Evolutionary conservation across 2,329 filamentous ascomycete genomes (phyloP).

Genomic region (Sordariomycetes sp.): DNA sequence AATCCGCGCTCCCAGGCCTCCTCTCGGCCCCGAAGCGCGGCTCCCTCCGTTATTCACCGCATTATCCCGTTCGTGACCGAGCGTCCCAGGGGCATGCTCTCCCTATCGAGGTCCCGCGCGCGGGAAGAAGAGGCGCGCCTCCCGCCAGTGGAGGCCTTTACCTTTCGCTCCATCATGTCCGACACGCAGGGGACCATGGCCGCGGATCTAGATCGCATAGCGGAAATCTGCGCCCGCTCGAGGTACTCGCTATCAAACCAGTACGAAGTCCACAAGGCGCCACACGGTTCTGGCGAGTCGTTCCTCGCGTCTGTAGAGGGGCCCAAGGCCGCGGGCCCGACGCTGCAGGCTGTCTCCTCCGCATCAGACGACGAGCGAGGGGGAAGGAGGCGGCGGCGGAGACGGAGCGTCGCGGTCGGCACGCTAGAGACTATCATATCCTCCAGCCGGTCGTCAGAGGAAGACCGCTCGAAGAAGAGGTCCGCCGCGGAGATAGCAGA

Average conservation of each 20-base stretch:
- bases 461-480: conserved; percentile 47
- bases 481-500: conserved; percentile 42
- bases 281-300: conserved; percentile 42
- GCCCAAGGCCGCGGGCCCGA: conserved; percentile 22
- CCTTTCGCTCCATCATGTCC: conserved; percentile 49
- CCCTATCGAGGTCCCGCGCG: background rate
- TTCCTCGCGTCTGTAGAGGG: conserved; percentile 23
- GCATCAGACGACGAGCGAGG: conserved; percentile 38
- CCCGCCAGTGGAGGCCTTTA: conserved; percentile 49
- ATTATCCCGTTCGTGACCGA: conserved; percentile 7
- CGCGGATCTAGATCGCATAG: conserved; percentile 49
- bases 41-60: conserved; percentile 10
- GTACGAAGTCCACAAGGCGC: conserved; percentile 51
- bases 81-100: conserved; percentile 18
- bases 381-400: conserved; percentile 26
- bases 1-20: conserved; percentile 8
- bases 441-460: conserved; percentile 49
- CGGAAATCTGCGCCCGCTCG: conserved; percentile 52
- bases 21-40: conserved; percentile 1
- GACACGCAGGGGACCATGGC: conserved; percentile 31
- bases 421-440: conserved; percentile 56
- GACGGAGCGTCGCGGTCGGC: conserved; percentile 42
- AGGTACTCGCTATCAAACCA: conserved; percentile 54
- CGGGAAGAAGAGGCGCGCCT: conserved; percentile 15
- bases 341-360: conserved; percentile 41